Evolutionary conservation across 1,284 basidiomycete species (phyloP).

Genomic region (Rhodotorula sp.): DNA sequence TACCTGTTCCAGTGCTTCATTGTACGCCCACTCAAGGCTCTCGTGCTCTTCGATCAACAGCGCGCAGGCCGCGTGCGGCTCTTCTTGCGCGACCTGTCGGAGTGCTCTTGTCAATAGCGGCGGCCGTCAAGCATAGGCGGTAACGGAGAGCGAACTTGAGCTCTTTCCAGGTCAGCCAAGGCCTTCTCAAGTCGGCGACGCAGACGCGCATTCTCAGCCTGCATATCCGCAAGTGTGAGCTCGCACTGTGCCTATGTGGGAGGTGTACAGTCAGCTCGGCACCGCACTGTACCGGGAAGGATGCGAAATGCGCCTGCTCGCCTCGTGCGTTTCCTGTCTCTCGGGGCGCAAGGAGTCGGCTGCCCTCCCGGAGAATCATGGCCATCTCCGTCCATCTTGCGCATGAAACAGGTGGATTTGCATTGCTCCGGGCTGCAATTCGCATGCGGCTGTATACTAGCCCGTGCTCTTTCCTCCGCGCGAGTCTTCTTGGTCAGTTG

Average conservation of each 20-base stretch:
- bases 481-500: neutral
- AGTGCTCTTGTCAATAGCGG: neutral
- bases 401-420: no score
- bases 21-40: constrained; percentile 18
- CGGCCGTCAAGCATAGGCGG: neutral
- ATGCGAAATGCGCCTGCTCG: neutral
- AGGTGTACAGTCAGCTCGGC: neutral
- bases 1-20: constrained; percentile 12
- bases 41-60: constrained; percentile 17
- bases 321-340: no score
- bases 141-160: neutral
- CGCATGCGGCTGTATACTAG: no score
- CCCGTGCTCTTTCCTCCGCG: no score
- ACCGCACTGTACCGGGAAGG: neutral
- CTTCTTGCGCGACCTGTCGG: neutral
- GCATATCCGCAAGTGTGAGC: neutral
- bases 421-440: no score
- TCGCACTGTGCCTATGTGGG: neutral
- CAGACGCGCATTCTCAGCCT: neutral
- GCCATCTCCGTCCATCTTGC: no score
- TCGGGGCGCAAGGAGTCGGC: no score
- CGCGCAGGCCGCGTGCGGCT: constrained; percentile 10
- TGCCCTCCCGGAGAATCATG: no score
- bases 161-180: constrained; percentile 2
- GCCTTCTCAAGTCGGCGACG: neutral